Conservation (phyloP, 208 protist genomes). For the Trypanosoma vivax region DNA sequence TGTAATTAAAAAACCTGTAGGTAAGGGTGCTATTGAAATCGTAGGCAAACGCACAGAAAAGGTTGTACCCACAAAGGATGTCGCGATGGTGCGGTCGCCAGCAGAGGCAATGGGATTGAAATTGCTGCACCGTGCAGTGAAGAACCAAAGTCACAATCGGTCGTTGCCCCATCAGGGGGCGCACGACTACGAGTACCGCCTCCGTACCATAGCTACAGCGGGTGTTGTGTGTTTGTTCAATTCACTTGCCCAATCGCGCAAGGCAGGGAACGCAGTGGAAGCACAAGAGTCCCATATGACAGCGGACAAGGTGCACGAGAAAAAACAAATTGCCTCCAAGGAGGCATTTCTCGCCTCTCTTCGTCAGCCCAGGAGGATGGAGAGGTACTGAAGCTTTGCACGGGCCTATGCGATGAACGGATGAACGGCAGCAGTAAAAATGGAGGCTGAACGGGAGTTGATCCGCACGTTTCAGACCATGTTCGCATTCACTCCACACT, state of each 20-base stretch:
- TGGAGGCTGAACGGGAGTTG: no score
- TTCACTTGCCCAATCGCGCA: conserved; percentile 70
- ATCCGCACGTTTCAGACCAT: no score
- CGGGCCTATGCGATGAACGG: no score
- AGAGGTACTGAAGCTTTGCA: conserved; percentile 18
- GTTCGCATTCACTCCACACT: no score
- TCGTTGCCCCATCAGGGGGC: conserved; percentile 63
- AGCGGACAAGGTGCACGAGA: conserved; percentile 64
- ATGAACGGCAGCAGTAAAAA: no score
- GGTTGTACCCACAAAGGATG: conserved; percentile 30
- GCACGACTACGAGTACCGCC: conserved; percentile 86
- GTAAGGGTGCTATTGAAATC: conserved; percentile 59
- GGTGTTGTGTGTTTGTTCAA: conserved; percentile 87
- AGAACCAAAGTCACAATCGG: conserved; percentile 72
- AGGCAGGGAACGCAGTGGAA: conserved; percentile 50
- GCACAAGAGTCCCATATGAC: conserved; percentile 42
- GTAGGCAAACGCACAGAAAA: conserved; percentile 40
- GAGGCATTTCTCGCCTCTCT: conserved; percentile 74
- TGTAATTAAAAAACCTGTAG: conserved; percentile 33
- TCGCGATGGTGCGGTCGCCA: conserved; percentile 21
- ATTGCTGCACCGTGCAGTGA: conserved; percentile 68
- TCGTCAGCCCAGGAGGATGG: conserved; percentile 34
- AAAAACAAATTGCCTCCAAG: conserved; percentile 68
- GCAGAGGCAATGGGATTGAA: conserved; percentile 61
- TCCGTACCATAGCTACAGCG: conserved; percentile 71